A percentile compares a stretch with the other conserved stretches of the same genome.
phyloP scores from a whole-genome alignment of 2,329 filamentous ascomycete species.

The Claviceps purpurea region DNA sequence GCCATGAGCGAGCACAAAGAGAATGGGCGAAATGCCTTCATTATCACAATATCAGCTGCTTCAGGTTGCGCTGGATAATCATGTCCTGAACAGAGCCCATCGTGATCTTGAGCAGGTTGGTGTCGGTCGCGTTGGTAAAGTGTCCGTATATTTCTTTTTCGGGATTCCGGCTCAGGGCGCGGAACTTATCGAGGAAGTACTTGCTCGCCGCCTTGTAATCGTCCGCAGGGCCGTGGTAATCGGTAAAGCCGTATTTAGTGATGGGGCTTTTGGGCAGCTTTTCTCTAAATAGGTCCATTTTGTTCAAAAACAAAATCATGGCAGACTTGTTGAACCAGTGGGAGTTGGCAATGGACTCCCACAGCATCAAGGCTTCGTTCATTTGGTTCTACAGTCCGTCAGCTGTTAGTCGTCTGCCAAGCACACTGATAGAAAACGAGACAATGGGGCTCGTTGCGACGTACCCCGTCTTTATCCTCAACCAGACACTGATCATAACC shows the following conservation, averaged over 20 bases:
- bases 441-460: conserved; percentile 17
- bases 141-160: conserved; percentile 52
- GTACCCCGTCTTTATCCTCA: conserved; percentile 88
- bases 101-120: conserved; percentile 71
- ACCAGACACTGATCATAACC: conserved; percentile 94
- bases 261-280: conserved; percentile 62
- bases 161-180: conserved; percentile 56
- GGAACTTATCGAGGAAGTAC: conserved; percentile 74
- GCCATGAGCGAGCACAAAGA: neutral
- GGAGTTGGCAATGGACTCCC: conserved; percentile 74
- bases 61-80: conserved; percentile 74
- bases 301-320: conserved; percentile 76
- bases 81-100: conserved; percentile 81
- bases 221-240: conserved; percentile 58
- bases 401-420: conserved; percentile 3
- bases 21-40: neutral
- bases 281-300: conserved; percentile 73
- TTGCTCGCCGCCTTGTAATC: conserved; percentile 65
- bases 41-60: conserved; percentile 49
- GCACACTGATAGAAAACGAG: neutral
- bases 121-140: conserved; percentile 49
- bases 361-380: conserved; percentile 79
- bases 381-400: conserved; percentile 59
- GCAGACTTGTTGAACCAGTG: conserved; percentile 76
- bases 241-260: conserved; percentile 60